phyloP scores from a whole-genome alignment of 352 stramenopile species.

The Globisporangium nodosum region DNA sequence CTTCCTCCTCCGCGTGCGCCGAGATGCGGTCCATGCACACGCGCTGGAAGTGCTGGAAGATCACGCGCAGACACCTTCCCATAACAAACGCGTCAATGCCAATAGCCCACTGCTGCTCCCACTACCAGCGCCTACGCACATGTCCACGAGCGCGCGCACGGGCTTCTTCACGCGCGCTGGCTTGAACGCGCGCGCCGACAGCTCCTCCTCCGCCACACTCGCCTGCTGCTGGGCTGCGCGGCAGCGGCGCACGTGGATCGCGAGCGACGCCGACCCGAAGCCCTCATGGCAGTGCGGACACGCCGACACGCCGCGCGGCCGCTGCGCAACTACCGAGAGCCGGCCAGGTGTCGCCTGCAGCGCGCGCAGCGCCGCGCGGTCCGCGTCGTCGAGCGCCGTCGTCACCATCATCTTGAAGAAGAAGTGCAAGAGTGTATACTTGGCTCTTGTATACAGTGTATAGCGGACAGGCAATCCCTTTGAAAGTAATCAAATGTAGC shows the following conservation, averaged over 20 bases:
- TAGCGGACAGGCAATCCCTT: neutral
- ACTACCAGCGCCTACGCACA: conserved; percentile 21
- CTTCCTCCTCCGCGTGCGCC: conserved; percentile 52
- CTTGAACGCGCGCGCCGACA: too few species aligned
- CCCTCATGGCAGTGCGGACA: conserved; percentile 57
- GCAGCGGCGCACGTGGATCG: conserved; percentile 60
- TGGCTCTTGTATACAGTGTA: neutral
- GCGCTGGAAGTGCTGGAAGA: conserved; percentile 67
- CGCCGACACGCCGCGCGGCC: conserved; percentile 14
- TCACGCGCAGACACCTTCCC: conserved; percentile 45
- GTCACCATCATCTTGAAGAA: neutral
- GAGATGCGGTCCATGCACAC: conserved; percentile 62
- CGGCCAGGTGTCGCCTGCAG: conserved; percentile 16
- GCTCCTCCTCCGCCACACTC: conserved; percentile 11
- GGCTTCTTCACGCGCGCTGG: conserved; percentile 13
- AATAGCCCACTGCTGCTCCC: neutral
- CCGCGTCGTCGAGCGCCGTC: conserved; percentile 23
- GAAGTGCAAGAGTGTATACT: too few species aligned
- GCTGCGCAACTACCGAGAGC: conserved; percentile 12
- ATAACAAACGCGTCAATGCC: neutral
- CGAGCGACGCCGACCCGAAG: conserved; percentile 52
- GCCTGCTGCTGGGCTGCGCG: conserved; percentile 31
- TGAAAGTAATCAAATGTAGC: neutral
- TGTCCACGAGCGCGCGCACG: conserved; percentile 44
- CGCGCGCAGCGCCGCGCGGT: conserved; percentile 30